Percentiles rank a stretch among this genome's conserved stretches.
Conservation (phyloP, 257 asterid species). For the Solanum sejunctum region DNA sequence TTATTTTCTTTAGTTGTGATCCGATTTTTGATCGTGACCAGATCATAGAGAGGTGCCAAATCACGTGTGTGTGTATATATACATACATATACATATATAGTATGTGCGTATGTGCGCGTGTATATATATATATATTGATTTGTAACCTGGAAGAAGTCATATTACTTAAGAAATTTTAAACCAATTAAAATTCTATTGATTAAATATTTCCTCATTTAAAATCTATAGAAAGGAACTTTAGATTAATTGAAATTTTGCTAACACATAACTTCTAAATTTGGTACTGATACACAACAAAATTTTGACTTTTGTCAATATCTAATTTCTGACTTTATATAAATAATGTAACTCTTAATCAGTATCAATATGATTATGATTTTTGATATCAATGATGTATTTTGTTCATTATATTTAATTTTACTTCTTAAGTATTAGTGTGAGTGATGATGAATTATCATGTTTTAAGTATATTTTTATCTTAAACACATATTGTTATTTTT, state of each 20-base stretch:
- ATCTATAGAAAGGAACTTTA: not conserved
- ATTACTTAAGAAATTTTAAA: too few species aligned
- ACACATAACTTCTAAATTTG: not conserved
- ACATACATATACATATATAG: too few species aligned
- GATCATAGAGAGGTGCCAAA: too few species aligned
- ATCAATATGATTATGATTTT: not conserved
- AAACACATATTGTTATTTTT: not conserved
- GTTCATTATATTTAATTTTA: not conserved
- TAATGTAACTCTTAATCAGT: not conserved
- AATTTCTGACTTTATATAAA: not conserved
- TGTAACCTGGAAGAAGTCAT: too few species aligned
- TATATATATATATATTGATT: too few species aligned
- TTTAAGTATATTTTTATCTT: not conserved
- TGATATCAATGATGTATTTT: not conserved
- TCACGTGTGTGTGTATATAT: too few species aligned
- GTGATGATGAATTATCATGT: not conserved
- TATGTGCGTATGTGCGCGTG: too few species aligned
- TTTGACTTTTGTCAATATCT: not conserved
- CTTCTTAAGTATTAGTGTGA: not conserved
- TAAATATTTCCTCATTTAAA: too few species aligned
- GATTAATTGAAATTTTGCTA: not conserved
- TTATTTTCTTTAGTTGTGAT: too few species aligned
- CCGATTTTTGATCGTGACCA: too few species aligned
- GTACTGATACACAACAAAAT: not conserved
- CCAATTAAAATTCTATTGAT: not conserved